Evolutionary conservation across 2,329 filamentous ascomycete species (phyloP).

Genomic region (Penicillium sp.): DNA sequence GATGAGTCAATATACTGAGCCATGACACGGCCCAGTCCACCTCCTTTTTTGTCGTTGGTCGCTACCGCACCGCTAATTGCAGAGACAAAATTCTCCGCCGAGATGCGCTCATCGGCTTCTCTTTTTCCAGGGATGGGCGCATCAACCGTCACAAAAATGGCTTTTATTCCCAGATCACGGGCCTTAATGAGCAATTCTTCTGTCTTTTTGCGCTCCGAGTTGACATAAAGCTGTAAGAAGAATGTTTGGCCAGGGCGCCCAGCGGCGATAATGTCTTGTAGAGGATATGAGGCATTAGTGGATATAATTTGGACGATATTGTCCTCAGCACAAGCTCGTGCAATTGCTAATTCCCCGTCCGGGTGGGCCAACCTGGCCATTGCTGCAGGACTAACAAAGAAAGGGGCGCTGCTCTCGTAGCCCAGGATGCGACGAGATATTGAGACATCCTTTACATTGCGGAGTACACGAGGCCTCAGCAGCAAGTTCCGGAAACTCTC

Average conservation of each 20-base stretch:
- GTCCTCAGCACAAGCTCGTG: constrained; percentile 39
- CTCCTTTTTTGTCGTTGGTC: constrained; percentile 10
- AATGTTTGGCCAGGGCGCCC: constrained; percentile 29
- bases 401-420: constrained; percentile 5
- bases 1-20: constrained; percentile 10
- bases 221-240: constrained; percentile 47
- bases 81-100: constrained; percentile 8
- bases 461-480: constrained; percentile 45
- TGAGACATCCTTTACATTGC: constrained; percentile 28
- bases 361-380: constrained; percentile 56
- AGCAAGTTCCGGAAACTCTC: background rate
- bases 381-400: constrained; percentile 37
- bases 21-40: constrained; percentile 8
- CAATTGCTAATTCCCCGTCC: constrained; percentile 54
- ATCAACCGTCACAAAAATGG: constrained; percentile 24
- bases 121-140: constrained; percentile 17
- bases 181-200: constrained; percentile 30
- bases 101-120: constrained; percentile 8
- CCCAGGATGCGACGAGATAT: constrained; percentile 5
- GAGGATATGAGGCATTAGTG: constrained; percentile 51
- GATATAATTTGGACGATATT: constrained; percentile 53
- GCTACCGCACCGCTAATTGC: background rate
- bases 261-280: constrained; percentile 45
- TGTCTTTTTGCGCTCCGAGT: constrained; percentile 38
- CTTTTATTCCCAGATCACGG: constrained; percentile 12